Evolutionary conservation across 129 eudicot genomes (phyloP).

Genomic region (Logfia minima): DNA sequence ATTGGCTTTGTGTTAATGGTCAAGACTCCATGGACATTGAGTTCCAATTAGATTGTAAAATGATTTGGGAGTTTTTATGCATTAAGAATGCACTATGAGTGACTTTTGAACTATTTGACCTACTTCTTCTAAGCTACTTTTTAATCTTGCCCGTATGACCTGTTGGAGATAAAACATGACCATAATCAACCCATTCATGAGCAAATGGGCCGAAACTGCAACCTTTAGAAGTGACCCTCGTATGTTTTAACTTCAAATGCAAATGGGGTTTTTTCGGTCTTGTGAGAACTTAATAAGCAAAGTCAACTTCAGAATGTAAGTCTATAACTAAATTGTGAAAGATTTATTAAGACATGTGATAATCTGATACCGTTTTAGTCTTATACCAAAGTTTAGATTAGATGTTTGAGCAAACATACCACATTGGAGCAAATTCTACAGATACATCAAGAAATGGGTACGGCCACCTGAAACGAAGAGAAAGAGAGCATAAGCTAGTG

Average conservation of each 20-base stretch:
- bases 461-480: slow-evolving; percentile 74
- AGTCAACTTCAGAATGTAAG: too few relatives aligned
- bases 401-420: slow-evolving; percentile 47
- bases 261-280: too few relatives aligned
- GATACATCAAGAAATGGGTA: slow-evolving; percentile 87
- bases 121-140: not conserved
- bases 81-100: not conserved
- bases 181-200: not conserved
- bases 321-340: not conserved
- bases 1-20: not conserved
- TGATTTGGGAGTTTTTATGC: not conserved
- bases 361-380: not conserved
- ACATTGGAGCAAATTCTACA: slow-evolving; percentile 51
- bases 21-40: not conserved
- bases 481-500: not conserved
- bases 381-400: slow-evolving; percentile 3
- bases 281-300: too few relatives aligned
- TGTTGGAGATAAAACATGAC: not conserved
- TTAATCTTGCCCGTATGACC: not conserved
- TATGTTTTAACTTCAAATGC: not conserved
- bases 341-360: not conserved
- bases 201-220: not conserved
- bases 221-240: not conserved
- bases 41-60: not conserved
- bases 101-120: not conserved